A percentile compares a stretch with the other conserved stretches of the same genome.
Conservation (phyloP, 495 filamentous ascomycete genomes). For the Podospora anserina region DNA sequence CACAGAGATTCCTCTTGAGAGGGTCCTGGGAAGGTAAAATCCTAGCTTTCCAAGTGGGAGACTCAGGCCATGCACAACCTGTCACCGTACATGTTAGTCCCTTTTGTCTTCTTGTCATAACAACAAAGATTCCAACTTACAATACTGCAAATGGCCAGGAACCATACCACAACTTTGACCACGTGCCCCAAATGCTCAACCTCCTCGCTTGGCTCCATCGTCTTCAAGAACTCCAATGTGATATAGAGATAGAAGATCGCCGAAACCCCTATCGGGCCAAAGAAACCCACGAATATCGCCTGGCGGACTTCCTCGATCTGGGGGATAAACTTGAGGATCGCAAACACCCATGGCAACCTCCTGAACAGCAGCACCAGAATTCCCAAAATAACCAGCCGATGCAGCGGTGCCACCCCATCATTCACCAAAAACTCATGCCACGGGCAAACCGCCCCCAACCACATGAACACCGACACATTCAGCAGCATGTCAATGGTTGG, state of each 20-base stretch:
- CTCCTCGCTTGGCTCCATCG: constrained; percentile 62
- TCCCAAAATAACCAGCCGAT: constrained; percentile 72
- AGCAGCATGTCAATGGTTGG: constrained; percentile 80
- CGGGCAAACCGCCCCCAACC: constrained; percentile 85
- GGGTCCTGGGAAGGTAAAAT: constrained; percentile 70
- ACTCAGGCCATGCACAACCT: constrained; percentile 84
- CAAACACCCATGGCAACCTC: constrained; percentile 72
- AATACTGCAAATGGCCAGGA: constrained; percentile 79
- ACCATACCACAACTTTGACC: constrained; percentile 77
- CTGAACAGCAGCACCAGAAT: constrained; percentile 78
- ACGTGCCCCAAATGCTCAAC: constrained; percentile 60
- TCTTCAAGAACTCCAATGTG: constrained; percentile 62
- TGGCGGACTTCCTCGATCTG: constrained; percentile 74
- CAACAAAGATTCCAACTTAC: constrained; percentile 50
- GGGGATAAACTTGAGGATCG: constrained; percentile 69
- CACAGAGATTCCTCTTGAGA: constrained; percentile 52
- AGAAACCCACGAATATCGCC: constrained; percentile 85
- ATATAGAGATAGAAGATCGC: constrained; percentile 89
- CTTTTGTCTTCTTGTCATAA: too few species aligned
- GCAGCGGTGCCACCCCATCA: constrained; percentile 63
- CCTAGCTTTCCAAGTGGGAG: constrained; percentile 83
- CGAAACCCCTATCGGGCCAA: constrained; percentile 91
- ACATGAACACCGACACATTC: constrained; percentile 84
- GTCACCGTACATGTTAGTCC: too few species aligned
- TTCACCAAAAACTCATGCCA: constrained; percentile 71